Evolutionary conservation across 441 rosid genomes (phyloP), one percentile per base, ranked within the genome.

Genomic region (Bocquillonia castaneifolia): DNA sequence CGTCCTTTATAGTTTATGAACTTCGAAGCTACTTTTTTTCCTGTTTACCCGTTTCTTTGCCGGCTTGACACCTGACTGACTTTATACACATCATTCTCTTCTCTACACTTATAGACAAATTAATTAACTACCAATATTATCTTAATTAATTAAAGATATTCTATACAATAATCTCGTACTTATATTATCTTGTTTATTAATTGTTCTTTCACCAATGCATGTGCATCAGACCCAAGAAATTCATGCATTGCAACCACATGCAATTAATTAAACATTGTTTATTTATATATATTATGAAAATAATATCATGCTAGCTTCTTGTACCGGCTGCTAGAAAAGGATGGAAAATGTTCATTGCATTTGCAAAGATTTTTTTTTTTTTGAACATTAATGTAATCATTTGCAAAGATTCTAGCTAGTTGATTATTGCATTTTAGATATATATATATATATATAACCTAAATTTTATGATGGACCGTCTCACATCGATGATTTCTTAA

Each of bases 41-140:
- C 81, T 72, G 69, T n/a, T 76, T 54, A 64, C 59, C 79, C 71
- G 82, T 63, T 72, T 51, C 62, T 34, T 59, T 78, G 80, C 82
- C 70, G 63, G 76, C 52, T 66, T 67, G 45, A 54, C 64, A 34
- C 76, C 53, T 9, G 59, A 44, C 64, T 48, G 52, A 23, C 29
- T n/a, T n/a, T 54, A 54, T 15, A 4, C 29, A n/a, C n/a, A 9
- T 59, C 63, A 44, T 36, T 26, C 45, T 39, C 56, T 51, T 48
- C 54, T 61, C 34, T 28, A 59, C 61, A 66, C 59, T 22, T 58
- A 6, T 48, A 53, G 65, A 36, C 32, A 52, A 52, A 65, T n/a
- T 45, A 44, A 23, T 42, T 20, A 72, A 42, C 29, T 5, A 68
- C 15, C n/a, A n/a, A n/a, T n/a, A n/a, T n/a, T n/a, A n/a, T n/a